A percentile compares a stretch with the other conserved stretches of the same genome.
These are phyloP conservation scores for Trifolium subterraneum DNA, from an alignment of 306 rosid genomes.

Conservation along the genomic window DNA sequence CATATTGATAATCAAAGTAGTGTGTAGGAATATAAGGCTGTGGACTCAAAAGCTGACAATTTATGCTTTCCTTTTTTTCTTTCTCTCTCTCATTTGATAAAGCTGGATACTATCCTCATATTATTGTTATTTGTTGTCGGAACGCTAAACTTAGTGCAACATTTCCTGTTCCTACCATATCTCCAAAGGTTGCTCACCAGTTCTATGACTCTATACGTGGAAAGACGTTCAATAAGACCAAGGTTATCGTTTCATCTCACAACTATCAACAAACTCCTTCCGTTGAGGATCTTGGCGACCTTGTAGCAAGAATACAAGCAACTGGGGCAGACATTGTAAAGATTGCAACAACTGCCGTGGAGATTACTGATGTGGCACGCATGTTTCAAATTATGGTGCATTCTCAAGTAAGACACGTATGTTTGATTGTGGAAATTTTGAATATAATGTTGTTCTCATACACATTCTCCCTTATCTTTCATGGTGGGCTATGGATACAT, in stretches of 20 bases:
- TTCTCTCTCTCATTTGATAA: not conserved
- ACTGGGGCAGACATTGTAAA: slow-evolving; percentile 95
- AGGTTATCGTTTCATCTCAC: slow-evolving; percentile 91
- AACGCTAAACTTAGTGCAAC: slow-evolving; percentile 34
- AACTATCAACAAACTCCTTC: slow-evolving; percentile 84
- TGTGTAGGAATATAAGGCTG: slow-evolving; percentile 29
- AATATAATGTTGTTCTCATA: slow-evolving; percentile 1
- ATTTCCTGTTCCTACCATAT: slow-evolving; percentile 41
- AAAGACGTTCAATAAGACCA: slow-evolving; percentile 63
- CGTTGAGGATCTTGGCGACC: slow-evolving; percentile 88
- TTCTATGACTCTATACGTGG: slow-evolving; percentile 71
- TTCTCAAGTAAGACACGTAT: slow-evolving; percentile 78
- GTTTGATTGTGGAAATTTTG: slow-evolving; percentile 13
- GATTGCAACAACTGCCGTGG: slow-evolving; percentile 88
- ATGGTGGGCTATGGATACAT: slow-evolving; percentile 19
- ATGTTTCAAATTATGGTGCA: slow-evolving; percentile 76
- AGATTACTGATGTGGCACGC: slow-evolving; percentile 81
- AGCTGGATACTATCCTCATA: slow-evolving; percentile 11
- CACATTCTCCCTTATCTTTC: not conserved
- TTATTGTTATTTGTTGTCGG: slow-evolving; percentile 36
- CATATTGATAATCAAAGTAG: slow-evolving; percentile 26
- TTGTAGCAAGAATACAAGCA: slow-evolving; percentile 87
- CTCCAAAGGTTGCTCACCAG: slow-evolving; percentile 76
- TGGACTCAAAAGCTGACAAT: slow-evolving; percentile 12
- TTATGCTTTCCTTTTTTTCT: not conserved